Evolutionary conservation across 2,329 filamentous ascomycete species (phyloP), one percentile per base, ranked within the genome.

Genomic region (Fusarium nematophilum): DNA sequence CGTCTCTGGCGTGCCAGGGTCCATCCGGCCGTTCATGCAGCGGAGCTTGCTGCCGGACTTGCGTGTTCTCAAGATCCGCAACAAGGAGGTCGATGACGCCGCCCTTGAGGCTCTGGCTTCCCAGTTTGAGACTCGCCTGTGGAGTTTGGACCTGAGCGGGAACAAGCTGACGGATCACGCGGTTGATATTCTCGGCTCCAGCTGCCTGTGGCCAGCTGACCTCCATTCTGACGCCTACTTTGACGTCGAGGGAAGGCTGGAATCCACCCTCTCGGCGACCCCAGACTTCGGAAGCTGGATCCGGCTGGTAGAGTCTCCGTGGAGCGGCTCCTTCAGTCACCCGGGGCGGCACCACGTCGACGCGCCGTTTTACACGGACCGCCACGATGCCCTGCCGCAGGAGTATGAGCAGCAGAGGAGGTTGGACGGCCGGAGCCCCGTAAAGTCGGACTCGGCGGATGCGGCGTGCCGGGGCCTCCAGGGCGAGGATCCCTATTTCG

Each of bases 111-210:
- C 76, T 3, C 50, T 71, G 0, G 33, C 59, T 34, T 68, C 3
- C 58, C 79, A 33, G 64, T 83, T 66, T 60, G 67, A 53, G 59
- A 68, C 5, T 9, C 79, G 75, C 23, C 69, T 88, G 9, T 88
- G 85, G 85, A 86, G 85, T 62, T 66, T 88, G 5, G 84, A 88
- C 57, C 43, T 88, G 1, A 75, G 77, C 30, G 47, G 77, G 6
- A 89, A 88, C 60, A 76, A 75, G 9, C 66, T 88, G 9, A 81
- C 78, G 0, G 84, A 87, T 62, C 62, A 30, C 3, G 62, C 73
- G 4, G 64, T 86, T 9, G 66, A 74, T 7, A 37, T 25, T 3
- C 34, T 76, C 4, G 56, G 70, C 6, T 36, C 68, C 6, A 59
- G 63, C 14, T 78, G 74, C 56, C 73, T 81, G 10, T 69, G 70